Percentiles rank a stretch among this genome's conserved stretches.
phyloP scores from a whole-genome alignment of 345 rosid genomes.

The Pseudoturritis turrita region DNA sequence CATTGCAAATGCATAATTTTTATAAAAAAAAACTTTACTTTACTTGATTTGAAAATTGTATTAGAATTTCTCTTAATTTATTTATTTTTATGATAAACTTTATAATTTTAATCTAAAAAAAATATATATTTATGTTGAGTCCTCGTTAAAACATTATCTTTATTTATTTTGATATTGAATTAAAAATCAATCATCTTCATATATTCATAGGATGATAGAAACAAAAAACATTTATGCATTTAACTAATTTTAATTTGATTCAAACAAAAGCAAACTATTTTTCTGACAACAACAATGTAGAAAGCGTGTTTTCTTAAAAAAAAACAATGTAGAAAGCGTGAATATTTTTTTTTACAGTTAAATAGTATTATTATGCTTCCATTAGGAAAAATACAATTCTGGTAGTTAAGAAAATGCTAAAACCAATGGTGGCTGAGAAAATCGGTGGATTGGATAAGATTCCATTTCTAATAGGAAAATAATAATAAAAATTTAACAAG shows the following conservation, averaged over 20 bases:
- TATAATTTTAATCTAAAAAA: too few relatives aligned
- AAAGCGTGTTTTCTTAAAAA: too few relatives aligned
- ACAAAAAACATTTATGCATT: background rate
- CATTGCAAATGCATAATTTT: too few relatives aligned
- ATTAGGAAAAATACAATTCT: background rate
- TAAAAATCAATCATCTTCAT: background rate
- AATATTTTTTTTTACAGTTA: background rate
- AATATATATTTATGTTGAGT: background rate
- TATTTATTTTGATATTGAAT: background rate
- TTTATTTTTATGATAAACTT: too few relatives aligned
- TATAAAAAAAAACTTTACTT: too few relatives aligned
- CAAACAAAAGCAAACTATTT: background rate
- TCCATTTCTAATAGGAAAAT: background rate
- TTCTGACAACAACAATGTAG: background rate
- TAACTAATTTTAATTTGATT: background rate
- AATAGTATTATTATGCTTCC: slow-evolving; percentile 1
- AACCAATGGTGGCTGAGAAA: slow-evolving; percentile 14
- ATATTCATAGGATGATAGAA: background rate
- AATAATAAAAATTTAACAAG: background rate
- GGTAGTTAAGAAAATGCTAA: slow-evolving; percentile 16
- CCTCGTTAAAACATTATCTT: background rate
- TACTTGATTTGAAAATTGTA: background rate
- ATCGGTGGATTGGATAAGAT: slow-evolving; percentile 15
- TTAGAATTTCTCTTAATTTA: too few relatives aligned
- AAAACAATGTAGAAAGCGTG: slow-evolving; percentile 6